These are phyloP conservation scores for Fusarium tjaetaba DNA, from an alignment of 2,329 filamentous ascomycete genomes.

Conservation along the genomic window DNA sequence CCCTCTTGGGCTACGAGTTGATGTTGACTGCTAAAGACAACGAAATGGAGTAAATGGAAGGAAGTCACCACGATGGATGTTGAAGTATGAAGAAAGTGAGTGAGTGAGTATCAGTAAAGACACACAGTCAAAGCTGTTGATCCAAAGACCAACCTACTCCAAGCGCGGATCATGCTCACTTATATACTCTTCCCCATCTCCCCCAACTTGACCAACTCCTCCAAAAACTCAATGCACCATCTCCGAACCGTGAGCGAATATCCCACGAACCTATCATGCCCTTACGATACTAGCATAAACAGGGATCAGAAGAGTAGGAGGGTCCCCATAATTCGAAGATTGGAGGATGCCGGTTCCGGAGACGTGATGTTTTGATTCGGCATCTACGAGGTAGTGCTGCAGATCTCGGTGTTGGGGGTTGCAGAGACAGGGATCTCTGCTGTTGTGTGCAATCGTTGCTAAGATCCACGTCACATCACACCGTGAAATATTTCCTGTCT, in stretches of 20 bases:
- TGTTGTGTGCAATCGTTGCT: background rate
- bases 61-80: background rate
- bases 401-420: constrained; percentile 28
- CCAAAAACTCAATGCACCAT: constrained; percentile 19
- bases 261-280: constrained; percentile 13
- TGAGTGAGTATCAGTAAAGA: background rate
- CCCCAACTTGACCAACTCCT: constrained; percentile 23
- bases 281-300: background rate
- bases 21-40: background rate
- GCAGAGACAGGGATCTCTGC: constrained; percentile 4
- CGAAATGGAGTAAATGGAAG: background rate
- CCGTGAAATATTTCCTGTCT: background rate
- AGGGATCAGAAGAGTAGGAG: background rate
- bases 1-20: background rate
- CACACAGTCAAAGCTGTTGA: constrained; percentile 8
- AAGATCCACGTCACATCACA: constrained; percentile 10
- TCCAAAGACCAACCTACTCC: background rate
- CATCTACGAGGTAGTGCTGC: constrained; percentile 9
- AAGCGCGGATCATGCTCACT: background rate
- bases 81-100: background rate
- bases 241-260: constrained; percentile 26
- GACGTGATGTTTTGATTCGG: constrained; percentile 4
- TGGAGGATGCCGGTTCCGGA: constrained; percentile 5
- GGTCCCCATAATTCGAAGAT: background rate
- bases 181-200: constrained; percentile 26